Percentiles rank a stretch among this genome's conserved stretches.
Evolutionary conservation across 1,284 basidiomycete species (phyloP).

Genomic region (Ceratobasidium sp.): DNA sequence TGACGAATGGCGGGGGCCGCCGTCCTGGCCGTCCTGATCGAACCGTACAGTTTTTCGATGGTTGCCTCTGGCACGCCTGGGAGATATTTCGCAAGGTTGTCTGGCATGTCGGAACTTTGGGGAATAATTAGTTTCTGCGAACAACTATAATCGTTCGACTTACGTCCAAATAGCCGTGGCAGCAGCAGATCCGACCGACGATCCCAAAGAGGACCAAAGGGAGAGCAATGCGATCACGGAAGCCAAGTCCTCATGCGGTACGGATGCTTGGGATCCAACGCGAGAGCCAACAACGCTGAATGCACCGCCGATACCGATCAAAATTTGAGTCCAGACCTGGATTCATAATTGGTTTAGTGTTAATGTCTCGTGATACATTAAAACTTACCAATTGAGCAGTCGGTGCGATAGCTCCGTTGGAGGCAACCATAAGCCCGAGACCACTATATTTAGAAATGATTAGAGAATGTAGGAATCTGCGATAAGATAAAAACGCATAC

Average conservation of each 20-base stretch:
- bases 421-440: conserved; percentile 39
- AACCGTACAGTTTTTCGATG: conserved; percentile 46
- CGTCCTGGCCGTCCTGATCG: conserved; percentile 49
- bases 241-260: conserved; percentile 76
- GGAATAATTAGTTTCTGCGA: not conserved
- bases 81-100: conserved; percentile 39
- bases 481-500: conserved; percentile 31
- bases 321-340: conserved; percentile 55
- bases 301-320: conserved; percentile 81
- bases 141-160: conserved; percentile 2
- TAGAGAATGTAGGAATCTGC: not conserved
- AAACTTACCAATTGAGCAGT: conserved; percentile 40
- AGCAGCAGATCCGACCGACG: conserved; percentile 70
- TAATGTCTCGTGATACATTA: conserved; percentile 60
- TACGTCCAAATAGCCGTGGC: conserved; percentile 46
- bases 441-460: conserved; percentile 3
- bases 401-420: conserved; percentile 33
- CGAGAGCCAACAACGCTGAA: conserved; percentile 72
- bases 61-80: conserved; percentile 35
- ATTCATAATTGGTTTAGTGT: not conserved
- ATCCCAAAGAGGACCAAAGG: conserved; percentile 78
- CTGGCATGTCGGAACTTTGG: conserved; percentile 40
- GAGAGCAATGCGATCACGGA: conserved; percentile 81
- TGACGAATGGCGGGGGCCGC: conserved; percentile 49
- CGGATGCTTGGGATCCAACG: conserved; percentile 78